A percentile compares a stretch with the other conserved stretches of the same genome.
Conservation (phyloP, 257 asterid species). For the Phtheirospermum japonicum region DNA sequence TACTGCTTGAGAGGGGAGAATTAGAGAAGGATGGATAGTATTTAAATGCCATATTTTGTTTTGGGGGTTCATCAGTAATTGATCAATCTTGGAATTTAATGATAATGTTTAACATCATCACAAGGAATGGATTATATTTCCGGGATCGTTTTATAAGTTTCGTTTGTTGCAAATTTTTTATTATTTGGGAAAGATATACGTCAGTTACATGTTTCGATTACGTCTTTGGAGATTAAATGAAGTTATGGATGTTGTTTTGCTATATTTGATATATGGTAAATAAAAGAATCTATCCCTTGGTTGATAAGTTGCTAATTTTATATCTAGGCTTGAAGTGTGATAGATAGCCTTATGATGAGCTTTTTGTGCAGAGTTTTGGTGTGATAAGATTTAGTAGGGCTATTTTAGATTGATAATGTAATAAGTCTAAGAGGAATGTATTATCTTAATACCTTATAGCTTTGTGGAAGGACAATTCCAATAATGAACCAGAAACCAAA, state of each 20-base stretch:
- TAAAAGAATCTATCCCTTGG: neutral
- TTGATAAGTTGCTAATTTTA: neutral
- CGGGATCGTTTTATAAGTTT: neutral
- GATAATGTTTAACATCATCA: neutral
- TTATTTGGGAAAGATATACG: neutral
- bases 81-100: neutral
- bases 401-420: too few relatives aligned
- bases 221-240: neutral
- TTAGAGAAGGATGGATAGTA: neutral
- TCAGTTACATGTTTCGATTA: too few relatives aligned
- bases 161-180: neutral
- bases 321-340: too few relatives aligned
- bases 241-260: neutral
- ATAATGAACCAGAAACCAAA: neutral
- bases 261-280: neutral
- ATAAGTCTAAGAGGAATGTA: neutral
- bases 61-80: neutral
- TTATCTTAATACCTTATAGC: neutral
- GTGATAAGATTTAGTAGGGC: too few relatives aligned
- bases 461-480: neutral
- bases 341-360: too few relatives aligned
- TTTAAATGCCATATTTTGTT: neutral
- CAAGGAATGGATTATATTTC: neutral
- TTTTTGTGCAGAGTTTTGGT: too few relatives aligned
- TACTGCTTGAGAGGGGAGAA: neutral